Evolutionary conservation across 2,329 filamentous ascomycete species (phyloP).

Genomic region (Alternaria postmessia): DNA sequence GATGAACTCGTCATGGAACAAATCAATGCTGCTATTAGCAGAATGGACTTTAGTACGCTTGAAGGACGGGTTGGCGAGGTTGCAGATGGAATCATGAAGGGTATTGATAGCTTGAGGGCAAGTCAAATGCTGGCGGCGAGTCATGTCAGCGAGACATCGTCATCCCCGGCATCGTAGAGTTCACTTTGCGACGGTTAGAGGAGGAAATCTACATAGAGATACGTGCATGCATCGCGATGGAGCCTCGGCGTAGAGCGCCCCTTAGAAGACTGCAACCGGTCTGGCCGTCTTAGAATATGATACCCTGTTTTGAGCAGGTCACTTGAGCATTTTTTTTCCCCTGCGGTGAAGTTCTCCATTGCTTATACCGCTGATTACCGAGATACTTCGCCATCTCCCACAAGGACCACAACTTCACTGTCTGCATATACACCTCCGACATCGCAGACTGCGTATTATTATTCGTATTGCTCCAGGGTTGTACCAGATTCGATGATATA

Average conservation of each 20-base stretch:
- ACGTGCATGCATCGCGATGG: constrained; percentile 21
- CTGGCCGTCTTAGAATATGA: constrained; percentile 23
- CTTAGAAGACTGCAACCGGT: constrained; percentile 7
- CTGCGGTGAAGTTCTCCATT: constrained; percentile 20
- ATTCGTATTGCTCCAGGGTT: not conserved
- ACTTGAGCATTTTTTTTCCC: constrained; percentile 28
- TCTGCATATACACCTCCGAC: not conserved
- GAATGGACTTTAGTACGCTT: constrained; percentile 69
- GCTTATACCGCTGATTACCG: constrained; percentile 35
- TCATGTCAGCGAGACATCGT: constrained; percentile 3
- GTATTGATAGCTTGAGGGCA: constrained; percentile 38
- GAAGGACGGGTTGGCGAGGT: constrained; percentile 68
- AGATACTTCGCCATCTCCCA: constrained; percentile 5
- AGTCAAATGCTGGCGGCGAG: constrained; percentile 13
- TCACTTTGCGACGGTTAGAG: constrained; percentile 32
- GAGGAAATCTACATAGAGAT: constrained; percentile 24
- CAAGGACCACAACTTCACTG: not conserved
- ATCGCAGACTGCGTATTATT: constrained; percentile 1
- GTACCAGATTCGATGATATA: constrained; percentile 9
- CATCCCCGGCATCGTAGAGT: constrained; percentile 10
- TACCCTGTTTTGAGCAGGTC: constrained; percentile 27
- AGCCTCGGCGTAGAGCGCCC: constrained; percentile 13
- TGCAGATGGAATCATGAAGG: constrained; percentile 46
- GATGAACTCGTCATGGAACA: constrained; percentile 77
- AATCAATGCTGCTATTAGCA: constrained; percentile 71